Evolutionary conservation across 2,329 filamentous ascomycete species (phyloP), one percentile per base, ranked within the genome.

Genomic region (Anthostomella pinea): DNA sequence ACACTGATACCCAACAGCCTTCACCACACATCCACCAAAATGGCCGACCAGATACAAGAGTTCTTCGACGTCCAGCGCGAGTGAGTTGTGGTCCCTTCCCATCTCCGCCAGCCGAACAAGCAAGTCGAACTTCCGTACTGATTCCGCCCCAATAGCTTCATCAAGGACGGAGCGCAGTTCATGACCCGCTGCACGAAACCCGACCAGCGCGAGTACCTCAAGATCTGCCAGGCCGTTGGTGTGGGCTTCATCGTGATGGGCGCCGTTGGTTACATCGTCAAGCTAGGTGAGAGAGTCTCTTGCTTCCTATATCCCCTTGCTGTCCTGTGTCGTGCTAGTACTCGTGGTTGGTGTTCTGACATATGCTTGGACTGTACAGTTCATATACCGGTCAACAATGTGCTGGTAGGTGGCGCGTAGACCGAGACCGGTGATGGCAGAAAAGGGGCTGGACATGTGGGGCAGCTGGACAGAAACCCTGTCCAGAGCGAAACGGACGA

Each of bases 211-310:
- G 43, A 78, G 56, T 77, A 77, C 60, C 62, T 74, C 51, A 74
- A 75, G 64, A 68, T 52, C 33, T 48, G 45, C 54, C 69, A 73
- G 65, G 81, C 81, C 43, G 81, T 85, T 45, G 81, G 80, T 40
- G 73, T 83, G 46, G 81, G 81, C 41, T 85, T 85, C 66, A 62
- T 85, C 46, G 74, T 84, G 63, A 84, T 83, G 80, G 80, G 80
- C 45, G 77, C 78, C 30, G 81, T 84, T 39, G 81, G 81, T 46
- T 85, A 83, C 64, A 63, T 85, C 45, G 79, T 85, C 58, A 84
- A 85, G 72, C 71, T 85, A 57, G 81, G 77, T 81, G 69, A 32
- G 74, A 17, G 6, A 11, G n/a, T n/a, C n/a, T 17, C 9, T 8
- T 16, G 3, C 3, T 16, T 13, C n/a, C n/a, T n/a, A n/a, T n/a